Evolutionary conservation across 129 eudicot species (phyloP).

Genomic region (Centella asiatica): DNA sequence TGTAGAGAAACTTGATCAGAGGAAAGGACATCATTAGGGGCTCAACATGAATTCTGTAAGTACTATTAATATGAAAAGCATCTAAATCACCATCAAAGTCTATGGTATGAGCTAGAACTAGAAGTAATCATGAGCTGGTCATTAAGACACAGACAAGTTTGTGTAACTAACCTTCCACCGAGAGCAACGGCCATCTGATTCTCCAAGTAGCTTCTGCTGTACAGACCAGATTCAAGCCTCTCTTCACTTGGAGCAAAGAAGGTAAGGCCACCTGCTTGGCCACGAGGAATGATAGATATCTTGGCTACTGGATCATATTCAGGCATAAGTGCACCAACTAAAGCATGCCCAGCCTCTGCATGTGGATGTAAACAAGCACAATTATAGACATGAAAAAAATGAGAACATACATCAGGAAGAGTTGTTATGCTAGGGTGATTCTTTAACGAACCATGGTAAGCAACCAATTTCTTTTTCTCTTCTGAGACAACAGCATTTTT

Average conservation of each 20-base stretch:
- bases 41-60: no score
- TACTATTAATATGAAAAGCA: no score
- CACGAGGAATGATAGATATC: conserved; percentile 97
- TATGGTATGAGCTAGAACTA: background rate
- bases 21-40: no score
- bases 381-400: background rate
- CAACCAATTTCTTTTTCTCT: conserved; percentile 88
- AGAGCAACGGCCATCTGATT: conserved; percentile 99
- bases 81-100: background rate
- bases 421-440: background rate
- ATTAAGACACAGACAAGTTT: background rate
- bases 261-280: conserved; percentile 98
- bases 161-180: conserved; percentile 70
- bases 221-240: conserved; percentile 92
- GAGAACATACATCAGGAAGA: background rate
- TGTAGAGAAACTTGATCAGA: no score
- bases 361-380: background rate
- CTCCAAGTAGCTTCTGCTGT: conserved; percentile 91
- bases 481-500: conserved; percentile 95
- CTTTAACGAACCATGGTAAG: conserved; percentile 67
- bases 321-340: conserved; percentile 98
- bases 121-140: background rate
- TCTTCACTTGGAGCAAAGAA: conserved; percentile 98
- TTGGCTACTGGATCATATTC: conserved; percentile 97
- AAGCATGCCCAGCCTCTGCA: conserved; percentile 99